A percentile compares a stretch with the other conserved stretches of the same genome.
These are phyloP conservation scores for Kwoniella mangroviensis DNA, from an alignment of 768 basidiomycete species.

Conservation along the genomic window DNA sequence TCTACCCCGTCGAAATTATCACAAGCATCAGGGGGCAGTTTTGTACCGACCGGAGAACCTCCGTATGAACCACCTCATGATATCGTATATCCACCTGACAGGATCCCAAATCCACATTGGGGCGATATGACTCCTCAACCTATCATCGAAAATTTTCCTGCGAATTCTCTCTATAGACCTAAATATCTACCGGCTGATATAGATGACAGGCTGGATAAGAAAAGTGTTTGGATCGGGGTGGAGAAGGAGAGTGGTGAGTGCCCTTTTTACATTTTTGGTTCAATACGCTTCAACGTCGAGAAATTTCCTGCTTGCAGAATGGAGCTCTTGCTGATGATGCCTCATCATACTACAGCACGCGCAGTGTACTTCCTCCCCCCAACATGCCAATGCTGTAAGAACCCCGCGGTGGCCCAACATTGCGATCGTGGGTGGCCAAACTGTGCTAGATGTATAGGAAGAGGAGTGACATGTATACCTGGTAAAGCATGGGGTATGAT, in stretches of 20 bases:
- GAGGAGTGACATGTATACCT: slow-evolving; percentile 23
- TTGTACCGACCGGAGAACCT: slow-evolving; percentile 23
- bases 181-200: slow-evolving; percentile 37
- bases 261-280: neutral
- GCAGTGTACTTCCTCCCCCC: slow-evolving; percentile 45
- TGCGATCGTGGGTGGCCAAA: slow-evolving; percentile 42
- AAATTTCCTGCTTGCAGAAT: too few relatives aligned
- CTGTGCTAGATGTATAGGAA: slow-evolving; percentile 34
- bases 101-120: slow-evolving; percentile 33
- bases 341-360: slow-evolving; percentile 15
- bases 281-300: too few relatives aligned
- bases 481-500: slow-evolving; percentile 29
- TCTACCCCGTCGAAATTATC: slow-evolving; percentile 8
- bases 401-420: slow-evolving; percentile 29
- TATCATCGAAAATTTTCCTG: slow-evolving; percentile 32
- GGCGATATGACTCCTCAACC: slow-evolving; percentile 33
- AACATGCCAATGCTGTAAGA: slow-evolving; percentile 35
- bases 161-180: slow-evolving; percentile 40
- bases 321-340: too few relatives aligned
- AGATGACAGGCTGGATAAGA: slow-evolving; percentile 37
- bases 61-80: slow-evolving; percentile 45
- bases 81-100: slow-evolving; percentile 35
- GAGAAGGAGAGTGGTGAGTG: slow-evolving; percentile 35
- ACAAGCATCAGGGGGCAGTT: slow-evolving; percentile 1
- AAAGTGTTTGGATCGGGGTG: slow-evolving; percentile 43